Conservation (phyloP, 768 basidiomycete genomes). For the Phanerochaete sordida region DNA sequence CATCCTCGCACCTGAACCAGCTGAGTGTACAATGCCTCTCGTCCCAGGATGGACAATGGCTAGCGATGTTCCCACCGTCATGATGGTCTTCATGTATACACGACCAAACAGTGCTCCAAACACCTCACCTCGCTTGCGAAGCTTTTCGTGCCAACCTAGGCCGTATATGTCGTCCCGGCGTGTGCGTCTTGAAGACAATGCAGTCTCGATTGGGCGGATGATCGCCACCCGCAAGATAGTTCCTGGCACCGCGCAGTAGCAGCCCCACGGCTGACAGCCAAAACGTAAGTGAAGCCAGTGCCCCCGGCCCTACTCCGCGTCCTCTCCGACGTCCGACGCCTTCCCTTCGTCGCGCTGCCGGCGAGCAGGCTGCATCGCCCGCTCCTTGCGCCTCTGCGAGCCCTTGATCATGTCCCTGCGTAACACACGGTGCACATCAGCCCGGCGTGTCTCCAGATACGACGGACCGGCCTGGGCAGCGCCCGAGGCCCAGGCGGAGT, state of each 20-base stretch:
- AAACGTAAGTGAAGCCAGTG: neutral
- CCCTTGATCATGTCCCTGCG: slow-evolving; percentile 75
- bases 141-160: neutral
- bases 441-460: neutral
- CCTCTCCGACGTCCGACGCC: neutral
- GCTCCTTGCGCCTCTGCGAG: slow-evolving; percentile 62
- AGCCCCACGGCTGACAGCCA: neutral
- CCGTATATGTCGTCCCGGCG: neutral
- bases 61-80: neutral
- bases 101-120: neutral
- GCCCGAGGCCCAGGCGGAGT: neutral
- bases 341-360: neutral
- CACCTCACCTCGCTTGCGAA: neutral
- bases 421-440: neutral
- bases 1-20: neutral
- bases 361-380: slow-evolving; percentile 20
- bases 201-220: neutral
- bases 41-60: neutral
- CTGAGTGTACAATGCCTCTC: neutral
- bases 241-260: neutral
- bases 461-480: neutral
- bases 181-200: neutral
- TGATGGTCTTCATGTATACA: neutral
- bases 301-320: neutral
- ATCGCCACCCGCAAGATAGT: neutral